phyloP scores from a whole-genome alignment of 257 asterid genomes.

The Coffea canephora region DNA sequence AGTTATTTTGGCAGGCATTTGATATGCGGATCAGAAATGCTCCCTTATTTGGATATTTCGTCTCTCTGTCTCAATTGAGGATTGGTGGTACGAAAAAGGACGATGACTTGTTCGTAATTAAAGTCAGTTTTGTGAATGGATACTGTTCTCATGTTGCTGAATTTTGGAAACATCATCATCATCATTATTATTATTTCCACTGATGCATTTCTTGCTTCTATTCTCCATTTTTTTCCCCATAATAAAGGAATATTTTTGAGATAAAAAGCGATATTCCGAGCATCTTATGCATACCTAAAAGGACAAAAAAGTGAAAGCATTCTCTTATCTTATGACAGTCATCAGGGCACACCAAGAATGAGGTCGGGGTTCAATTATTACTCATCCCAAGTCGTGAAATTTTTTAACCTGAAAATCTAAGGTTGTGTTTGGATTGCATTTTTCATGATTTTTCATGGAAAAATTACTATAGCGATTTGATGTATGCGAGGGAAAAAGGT shows the following conservation, averaged over 20 bases:
- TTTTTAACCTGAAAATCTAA: too few species aligned
- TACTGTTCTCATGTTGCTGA: not conserved
- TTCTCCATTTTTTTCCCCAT: not conserved
- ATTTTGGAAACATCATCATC: not conserved
- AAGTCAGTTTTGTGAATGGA: not conserved
- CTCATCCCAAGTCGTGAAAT: too few species aligned
- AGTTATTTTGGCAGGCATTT: not conserved
- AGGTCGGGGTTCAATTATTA: too few species aligned
- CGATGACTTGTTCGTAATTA: not conserved
- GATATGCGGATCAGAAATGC: not conserved
- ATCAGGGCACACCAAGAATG: too few species aligned
- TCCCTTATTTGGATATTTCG: not conserved
- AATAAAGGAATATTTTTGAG: not conserved
- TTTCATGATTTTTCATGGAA: too few species aligned
- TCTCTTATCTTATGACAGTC: too few species aligned
- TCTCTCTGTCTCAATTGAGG: not conserved
- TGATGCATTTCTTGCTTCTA: not conserved
- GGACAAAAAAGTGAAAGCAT: too few species aligned
- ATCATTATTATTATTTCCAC: not conserved
- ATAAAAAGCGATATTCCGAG: not conserved
- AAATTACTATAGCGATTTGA: too few species aligned
- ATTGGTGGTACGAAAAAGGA: too few species aligned
- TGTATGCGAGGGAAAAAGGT: too few species aligned
- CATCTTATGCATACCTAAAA: too few species aligned
- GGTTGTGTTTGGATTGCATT: too few species aligned